Conservation (phyloP, 1,284 basidiomycete genomes). For the Xerocomus nothofagi region DNA sequence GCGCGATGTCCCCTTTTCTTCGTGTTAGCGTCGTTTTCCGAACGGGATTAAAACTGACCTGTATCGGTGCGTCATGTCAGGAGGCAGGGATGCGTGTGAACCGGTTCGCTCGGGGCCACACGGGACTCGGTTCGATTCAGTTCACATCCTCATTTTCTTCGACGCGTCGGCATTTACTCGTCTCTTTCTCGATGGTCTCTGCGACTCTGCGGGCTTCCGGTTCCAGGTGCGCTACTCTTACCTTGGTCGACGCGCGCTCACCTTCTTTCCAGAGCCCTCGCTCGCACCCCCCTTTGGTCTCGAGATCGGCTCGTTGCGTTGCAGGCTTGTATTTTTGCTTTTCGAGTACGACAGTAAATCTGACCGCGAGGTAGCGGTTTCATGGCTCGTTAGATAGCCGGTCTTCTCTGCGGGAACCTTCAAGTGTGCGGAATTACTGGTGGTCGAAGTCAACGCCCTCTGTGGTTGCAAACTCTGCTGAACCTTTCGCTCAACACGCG, state of each 20-base stretch:
- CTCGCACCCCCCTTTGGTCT: slow-evolving; percentile 9
- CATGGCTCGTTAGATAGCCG: slow-evolving; percentile 3
- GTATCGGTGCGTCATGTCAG: slow-evolving; percentile 24
- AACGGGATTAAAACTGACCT: slow-evolving; percentile 19
- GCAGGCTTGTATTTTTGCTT: slow-evolving; percentile 24
- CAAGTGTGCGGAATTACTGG: slow-evolving; percentile 32
- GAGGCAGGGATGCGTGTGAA: slow-evolving; percentile 18
- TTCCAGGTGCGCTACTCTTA: slow-evolving; percentile 22
- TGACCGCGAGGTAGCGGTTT: slow-evolving; percentile 12
- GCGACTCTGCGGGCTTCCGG: slow-evolving; percentile 24
- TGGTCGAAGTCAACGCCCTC: slow-evolving; percentile 29
- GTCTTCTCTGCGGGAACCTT: slow-evolving; percentile 5
- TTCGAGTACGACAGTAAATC: neutral
- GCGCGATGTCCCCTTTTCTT: slow-evolving; percentile 56
- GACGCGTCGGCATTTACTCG: neutral
- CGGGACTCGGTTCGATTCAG: slow-evolving; percentile 14
- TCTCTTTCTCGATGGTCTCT: slow-evolving; percentile 14
- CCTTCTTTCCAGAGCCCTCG: slow-evolving; percentile 9
- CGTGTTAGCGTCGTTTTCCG: neutral
- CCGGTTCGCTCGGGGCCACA: slow-evolving; percentile 12
- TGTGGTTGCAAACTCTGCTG: neutral
- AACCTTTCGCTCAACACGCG: neutral
- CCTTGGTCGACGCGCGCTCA: slow-evolving; percentile 12
- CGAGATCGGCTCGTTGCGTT: slow-evolving; percentile 14
- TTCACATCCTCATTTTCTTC: slow-evolving; percentile 8